Evolutionary conservation across 352 stramenopile species (phyloP).

Genomic region (Globisporangium parvum): DNA sequence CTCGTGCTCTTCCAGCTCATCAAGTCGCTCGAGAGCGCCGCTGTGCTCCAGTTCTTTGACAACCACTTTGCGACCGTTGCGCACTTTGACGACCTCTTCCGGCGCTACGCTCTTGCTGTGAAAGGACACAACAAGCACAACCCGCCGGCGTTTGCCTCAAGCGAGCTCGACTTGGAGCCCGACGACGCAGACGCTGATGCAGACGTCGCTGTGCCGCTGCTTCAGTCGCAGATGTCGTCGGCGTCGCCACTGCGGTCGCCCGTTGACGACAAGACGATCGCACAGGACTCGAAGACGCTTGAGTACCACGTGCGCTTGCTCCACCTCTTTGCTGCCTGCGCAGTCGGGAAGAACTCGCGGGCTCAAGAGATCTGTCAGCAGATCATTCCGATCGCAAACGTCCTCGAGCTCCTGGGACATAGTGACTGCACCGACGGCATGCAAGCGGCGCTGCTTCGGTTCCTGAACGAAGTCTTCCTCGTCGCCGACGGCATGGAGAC

Average conservation of each 20-base stretch:
- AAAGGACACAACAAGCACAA: conserved; percentile 9
- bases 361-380: conserved; percentile 68
- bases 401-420: conserved; percentile 34
- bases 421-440: conserved; percentile 41
- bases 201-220: neutral
- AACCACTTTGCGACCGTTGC: conserved; percentile 21
- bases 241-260: conserved; percentile 9
- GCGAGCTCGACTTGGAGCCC: neutral
- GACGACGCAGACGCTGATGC: neutral
- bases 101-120: conserved; percentile 14
- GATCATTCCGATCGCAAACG: conserved; percentile 36
- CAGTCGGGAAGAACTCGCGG: conserved; percentile 48
- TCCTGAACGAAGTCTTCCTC: conserved; percentile 55
- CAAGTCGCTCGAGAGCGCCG: conserved; percentile 48
- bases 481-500: conserved; percentile 47
- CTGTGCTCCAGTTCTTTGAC: conserved; percentile 52
- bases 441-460: conserved; percentile 43
- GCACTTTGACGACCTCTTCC: conserved; percentile 29
- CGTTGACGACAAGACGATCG: conserved; percentile 13
- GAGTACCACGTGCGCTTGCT: conserved; percentile 56
- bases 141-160: neutral
- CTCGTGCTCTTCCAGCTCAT: conserved; percentile 62
- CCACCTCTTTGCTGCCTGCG: conserved; percentile 57
- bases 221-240: neutral
- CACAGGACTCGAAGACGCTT: conserved; percentile 22